Evolutionary conservation across 306 rosid species (phyloP).

Genomic region (Crataegus laevigata): DNA sequence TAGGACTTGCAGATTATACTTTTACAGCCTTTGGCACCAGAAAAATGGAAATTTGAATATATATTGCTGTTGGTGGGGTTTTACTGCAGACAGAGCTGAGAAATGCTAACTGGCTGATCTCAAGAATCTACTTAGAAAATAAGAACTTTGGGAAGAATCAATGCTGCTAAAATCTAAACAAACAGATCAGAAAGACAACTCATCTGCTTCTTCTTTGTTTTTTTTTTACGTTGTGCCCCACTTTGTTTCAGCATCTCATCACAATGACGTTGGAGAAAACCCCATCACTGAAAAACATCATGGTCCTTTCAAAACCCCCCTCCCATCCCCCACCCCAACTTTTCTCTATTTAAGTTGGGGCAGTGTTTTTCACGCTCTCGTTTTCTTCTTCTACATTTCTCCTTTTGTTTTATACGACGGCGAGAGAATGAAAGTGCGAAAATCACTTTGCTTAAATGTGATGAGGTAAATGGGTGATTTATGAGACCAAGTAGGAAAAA

Average conservation of each 20-base stretch:
- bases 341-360: background rate
- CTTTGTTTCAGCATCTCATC: slow-evolving; percentile 28
- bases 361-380: background rate
- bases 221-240: slow-evolving; percentile 14
- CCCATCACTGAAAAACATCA: slow-evolving; percentile 20
- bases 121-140: slow-evolving; percentile 24
- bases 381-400: background rate
- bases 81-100: slow-evolving; percentile 18
- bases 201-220: background rate
- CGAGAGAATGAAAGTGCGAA: background rate
- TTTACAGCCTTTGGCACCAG: background rate
- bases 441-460: background rate
- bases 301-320: slow-evolving; percentile 12
- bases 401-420: background rate
- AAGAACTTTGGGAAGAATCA: slow-evolving; percentile 9
- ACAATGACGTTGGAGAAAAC: slow-evolving; percentile 16
- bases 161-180: slow-evolving; percentile 17
- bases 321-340: background rate
- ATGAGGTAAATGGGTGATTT: background rate
- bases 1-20: background rate
- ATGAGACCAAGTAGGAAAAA: background rate
- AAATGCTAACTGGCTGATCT: slow-evolving; percentile 27
- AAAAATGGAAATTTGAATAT: background rate
- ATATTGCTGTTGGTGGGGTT: background rate
- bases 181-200: slow-evolving; percentile 23